Conservation (phyloP, 108 stramenopile species). For the Pseudonitzschia multiseries region DNA sequence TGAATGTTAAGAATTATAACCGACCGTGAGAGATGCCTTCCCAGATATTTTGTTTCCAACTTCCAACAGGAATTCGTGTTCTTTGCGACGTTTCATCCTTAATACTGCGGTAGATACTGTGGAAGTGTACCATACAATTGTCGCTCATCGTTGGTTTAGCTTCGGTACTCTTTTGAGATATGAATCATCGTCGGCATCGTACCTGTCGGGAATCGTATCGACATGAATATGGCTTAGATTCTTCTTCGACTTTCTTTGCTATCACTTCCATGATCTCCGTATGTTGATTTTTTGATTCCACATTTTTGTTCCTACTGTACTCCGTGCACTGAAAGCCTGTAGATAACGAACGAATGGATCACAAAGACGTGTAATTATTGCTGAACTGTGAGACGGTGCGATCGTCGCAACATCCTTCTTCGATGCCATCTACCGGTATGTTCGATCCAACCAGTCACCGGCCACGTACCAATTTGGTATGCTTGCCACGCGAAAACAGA, state of each 20-base stretch:
- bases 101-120: too few species aligned
- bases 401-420: neutral
- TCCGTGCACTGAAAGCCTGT: slow-evolving; percentile 13
- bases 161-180: slow-evolving; percentile 74
- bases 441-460: neutral
- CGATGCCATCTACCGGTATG: neutral
- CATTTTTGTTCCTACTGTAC: slow-evolving; percentile 6
- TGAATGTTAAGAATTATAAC: too few species aligned
- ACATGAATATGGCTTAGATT: slow-evolving; percentile 58
- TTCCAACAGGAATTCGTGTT: too few species aligned
- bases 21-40: too few species aligned
- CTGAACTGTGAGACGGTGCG: too few species aligned
- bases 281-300: slow-evolving; percentile 39
- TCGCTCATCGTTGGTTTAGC: slow-evolving; percentile 18
- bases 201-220: slow-evolving; percentile 68
- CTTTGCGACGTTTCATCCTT: too few species aligned
- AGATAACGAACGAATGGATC: neutral
- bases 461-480: slow-evolving; percentile 51
- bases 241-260: slow-evolving; percentile 69
- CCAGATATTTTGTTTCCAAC: too few species aligned
- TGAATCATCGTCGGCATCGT: slow-evolving; percentile 79
- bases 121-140: neutral
- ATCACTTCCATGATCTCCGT: slow-evolving; percentile 58
- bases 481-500: slow-evolving; percentile 54
- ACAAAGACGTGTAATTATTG: neutral